Evolutionary conservation across 306 rosid species (phyloP), one percentile per base, ranked within the genome.

Genomic region (Mimosa pudica): DNA sequence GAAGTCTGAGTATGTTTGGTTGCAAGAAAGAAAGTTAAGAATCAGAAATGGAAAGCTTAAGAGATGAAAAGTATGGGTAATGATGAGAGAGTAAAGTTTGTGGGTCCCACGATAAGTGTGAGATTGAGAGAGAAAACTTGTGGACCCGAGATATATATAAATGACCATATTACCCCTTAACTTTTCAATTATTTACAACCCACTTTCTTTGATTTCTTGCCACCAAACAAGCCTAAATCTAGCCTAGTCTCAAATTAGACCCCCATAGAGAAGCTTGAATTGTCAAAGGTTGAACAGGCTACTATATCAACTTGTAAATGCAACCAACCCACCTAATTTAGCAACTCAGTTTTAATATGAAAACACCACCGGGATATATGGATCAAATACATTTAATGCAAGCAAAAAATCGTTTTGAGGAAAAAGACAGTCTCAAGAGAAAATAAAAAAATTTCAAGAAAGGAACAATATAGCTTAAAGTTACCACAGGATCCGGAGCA

Each of bases 401-500:
- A 71, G 62, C 57, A 71, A 77, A 82, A 20, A 5, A 14, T 12
- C 14, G 16, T 57, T 72, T 8, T 62, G 58, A 54, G 4, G 80
- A 75, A 47, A 82, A 73, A 2, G 76, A 82, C 65, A 18, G 18
- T 14, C 8, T 20, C 14, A 20, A 63, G 52, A 30, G 9, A 33
- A 47, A 30, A 20, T 33, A 7, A 54, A 76, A 60, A 77, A 3
- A 12, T 30, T 12, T 9, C 33, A 33, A 17, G 51, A 69, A 74
- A 71, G 55, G 64, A 35, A 18, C 45, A 48, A 2, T 13, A 30
- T 35, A 55, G 38, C 65, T 57, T 65, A 12, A 47, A 76, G 89
- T 89, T 89, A 96, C 99, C 52, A 90, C 62, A 9, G 99, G 99
- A 63, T 90, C 98, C 52, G 99, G 99, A 82, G 99, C 96, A 79